phyloP scores from a whole-genome alignment of 371 early-diverging fungal genomes.

The Rhizopus stolonifer region DNA sequence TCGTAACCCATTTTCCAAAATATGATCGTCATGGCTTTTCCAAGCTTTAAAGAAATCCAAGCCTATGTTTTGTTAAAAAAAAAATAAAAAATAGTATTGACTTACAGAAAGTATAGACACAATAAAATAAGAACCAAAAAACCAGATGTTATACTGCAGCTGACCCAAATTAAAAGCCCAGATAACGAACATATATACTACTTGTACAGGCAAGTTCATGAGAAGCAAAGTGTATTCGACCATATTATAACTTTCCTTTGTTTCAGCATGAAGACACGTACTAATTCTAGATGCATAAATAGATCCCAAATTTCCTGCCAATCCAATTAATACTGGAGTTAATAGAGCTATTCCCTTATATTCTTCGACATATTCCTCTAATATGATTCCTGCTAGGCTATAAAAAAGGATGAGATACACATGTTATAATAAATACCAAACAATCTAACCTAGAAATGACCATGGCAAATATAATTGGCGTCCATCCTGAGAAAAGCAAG shows the following conservation, averaged over 20 bases:
- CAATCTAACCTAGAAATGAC: conserved; percentile 61
- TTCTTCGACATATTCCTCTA: conserved; percentile 71
- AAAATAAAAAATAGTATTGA: background rate
- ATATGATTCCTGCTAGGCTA: conserved; percentile 71
- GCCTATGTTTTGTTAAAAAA: conserved; percentile 23
- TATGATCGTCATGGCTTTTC: conserved; percentile 47
- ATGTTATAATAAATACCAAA: background rate
- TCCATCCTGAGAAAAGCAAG: conserved; percentile 73
- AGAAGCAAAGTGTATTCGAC: conserved; percentile 61
- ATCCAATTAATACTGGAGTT: conserved; percentile 72
- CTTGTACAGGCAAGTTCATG: conserved; percentile 75
- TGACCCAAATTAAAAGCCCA: conserved; percentile 57
- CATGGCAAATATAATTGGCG: conserved; percentile 75
- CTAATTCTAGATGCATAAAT: conserved; percentile 83
- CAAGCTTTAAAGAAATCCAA: conserved; percentile 47
- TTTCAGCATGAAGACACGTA: conserved; percentile 69
- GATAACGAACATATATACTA: conserved; percentile 63
- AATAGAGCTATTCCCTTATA: conserved; percentile 78
- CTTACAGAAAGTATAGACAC: conserved; percentile 43
- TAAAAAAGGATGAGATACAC: background rate
- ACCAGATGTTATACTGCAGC: conserved; percentile 40
- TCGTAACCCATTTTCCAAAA: conserved; percentile 75
- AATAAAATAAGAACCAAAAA: conserved; percentile 40
- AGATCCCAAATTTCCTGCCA: conserved; percentile 82
- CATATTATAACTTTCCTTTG: conserved; percentile 48